Percentiles rank a stretch among this genome's conserved stretches.
Evolutionary conservation across 2,329 filamentous ascomycete species (phyloP).

Genomic region (Venturia effusa): DNA sequence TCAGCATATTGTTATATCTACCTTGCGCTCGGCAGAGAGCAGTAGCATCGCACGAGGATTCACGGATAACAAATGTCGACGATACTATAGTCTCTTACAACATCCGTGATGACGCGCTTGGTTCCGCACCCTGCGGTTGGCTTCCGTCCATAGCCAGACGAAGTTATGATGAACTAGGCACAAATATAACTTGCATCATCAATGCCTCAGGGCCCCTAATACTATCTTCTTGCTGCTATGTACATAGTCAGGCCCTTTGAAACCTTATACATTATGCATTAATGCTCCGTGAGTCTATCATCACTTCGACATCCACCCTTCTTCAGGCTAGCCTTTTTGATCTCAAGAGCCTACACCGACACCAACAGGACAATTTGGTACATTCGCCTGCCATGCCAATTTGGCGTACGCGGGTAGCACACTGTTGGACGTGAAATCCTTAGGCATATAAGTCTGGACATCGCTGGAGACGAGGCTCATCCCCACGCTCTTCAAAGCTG

Average conservation of each 20-base stretch:
- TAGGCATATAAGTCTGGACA: conserved; percentile 27
- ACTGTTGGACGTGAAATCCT: conserved; percentile 31
- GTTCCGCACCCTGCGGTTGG: neutral
- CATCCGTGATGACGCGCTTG: neutral
- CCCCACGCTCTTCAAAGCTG: conserved; percentile 26
- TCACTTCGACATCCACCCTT: neutral
- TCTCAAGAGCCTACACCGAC: conserved; percentile 19
- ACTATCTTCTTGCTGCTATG: neutral
- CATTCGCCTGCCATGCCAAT: conserved; percentile 29
- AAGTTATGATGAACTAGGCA: neutral
- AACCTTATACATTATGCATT: neutral
- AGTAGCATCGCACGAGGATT: neutral
- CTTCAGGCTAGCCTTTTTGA: neutral
- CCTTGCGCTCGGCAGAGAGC: neutral
- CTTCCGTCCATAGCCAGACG: neutral
- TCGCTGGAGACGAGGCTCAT: conserved; percentile 21
- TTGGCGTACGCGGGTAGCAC: conserved; percentile 31
- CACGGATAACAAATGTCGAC: neutral
- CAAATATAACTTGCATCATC: neutral
- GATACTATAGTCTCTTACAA: too few species aligned
- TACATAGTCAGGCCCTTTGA: neutral
- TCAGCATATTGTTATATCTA: neutral
- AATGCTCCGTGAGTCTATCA: neutral
- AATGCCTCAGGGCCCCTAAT: too few species aligned
- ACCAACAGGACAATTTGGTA: conserved; percentile 30